A percentile compares a stretch with the other conserved stretches of the same genome.
These are phyloP conservation scores for Fusarium tricinctum DNA, from an alignment of 2,329 filamentous ascomycete genomes.

Conservation along the genomic window DNA sequence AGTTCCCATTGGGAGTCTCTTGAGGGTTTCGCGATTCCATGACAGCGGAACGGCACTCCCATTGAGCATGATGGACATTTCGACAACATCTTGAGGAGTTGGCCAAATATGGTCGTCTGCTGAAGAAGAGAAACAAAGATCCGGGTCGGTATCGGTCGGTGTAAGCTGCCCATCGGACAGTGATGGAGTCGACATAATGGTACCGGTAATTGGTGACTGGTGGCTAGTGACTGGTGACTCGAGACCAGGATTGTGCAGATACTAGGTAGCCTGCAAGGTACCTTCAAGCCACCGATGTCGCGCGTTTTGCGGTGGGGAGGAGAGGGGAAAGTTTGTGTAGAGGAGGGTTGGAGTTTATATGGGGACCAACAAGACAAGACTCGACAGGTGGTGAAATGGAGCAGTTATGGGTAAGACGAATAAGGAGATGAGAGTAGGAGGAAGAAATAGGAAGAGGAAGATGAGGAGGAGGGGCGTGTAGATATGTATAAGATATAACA, in stretches of 20 bases:
- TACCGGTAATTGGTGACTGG: conserved; percentile 42
- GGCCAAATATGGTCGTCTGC: conserved; percentile 48
- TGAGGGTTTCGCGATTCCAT: conserved; percentile 49
- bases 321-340: conserved; percentile 13
- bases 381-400: conserved; percentile 22
- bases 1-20: conserved; percentile 53
- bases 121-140: conserved; percentile 42
- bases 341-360: conserved; percentile 26
- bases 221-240: conserved; percentile 9
- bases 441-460: too few relatives aligned
- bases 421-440: conserved; percentile 17
- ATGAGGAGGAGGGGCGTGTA: conserved; percentile 25
- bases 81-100: conserved; percentile 47
- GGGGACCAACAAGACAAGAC: conserved; percentile 19
- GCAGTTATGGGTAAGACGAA: conserved; percentile 27
- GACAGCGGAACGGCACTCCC: conserved; percentile 44
- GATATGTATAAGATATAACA: conserved; percentile 32
- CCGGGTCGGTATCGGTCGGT: conserved; percentile 48
- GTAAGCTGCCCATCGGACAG: conserved; percentile 49
- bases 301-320: conserved; percentile 36
- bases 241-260: conserved; percentile 45
- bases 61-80: conserved; percentile 50
- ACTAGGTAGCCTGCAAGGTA: conserved; percentile 44
- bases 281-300: conserved; percentile 48
- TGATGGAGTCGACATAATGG: conserved; percentile 48